Base-by-base conservation (phyloP, 2,329 filamentous ascomycete genomes). In the Pseudocercospora cruenta region DNA sequence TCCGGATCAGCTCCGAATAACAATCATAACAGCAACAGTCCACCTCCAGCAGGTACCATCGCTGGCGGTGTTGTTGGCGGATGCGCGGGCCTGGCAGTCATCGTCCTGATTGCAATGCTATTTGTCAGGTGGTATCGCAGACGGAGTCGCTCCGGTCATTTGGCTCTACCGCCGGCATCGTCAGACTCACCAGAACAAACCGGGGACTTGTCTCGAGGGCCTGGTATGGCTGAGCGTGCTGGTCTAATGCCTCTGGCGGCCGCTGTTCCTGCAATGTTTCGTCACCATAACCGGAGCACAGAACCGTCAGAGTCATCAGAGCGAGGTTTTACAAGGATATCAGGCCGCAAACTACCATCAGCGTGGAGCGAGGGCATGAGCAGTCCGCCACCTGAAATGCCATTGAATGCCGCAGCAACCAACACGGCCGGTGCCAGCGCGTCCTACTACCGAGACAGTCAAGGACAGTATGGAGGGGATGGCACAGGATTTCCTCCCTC, bases 11-110 rank as follows among this genome's bases (percentile, higher is more conserved):
- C 60, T 16, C 61, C 68, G 24, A 65, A 54, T 49, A 31, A 47
- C n/a, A 57, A 36, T 31, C 57, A 58, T 16, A 58, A 62, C n/a
- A 63, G 60, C 36, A 58, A 51, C 19, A 68, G 47, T 36, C 74
- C 78, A 21, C 76, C 82, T 6, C 79, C 80, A 53, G 86, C 84
- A 24, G 82, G 83, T 16, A 82, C 82, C 65, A 83, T 89, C 3
- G 86, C 88, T 21, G 87, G 87, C 7, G 87, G 86, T 55, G 85
- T 89, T n/a, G 81, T 90, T 26, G 87, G 87, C 16, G 87, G 87
- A 54, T 81, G 88, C 58, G 86, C 86, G 36, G 87, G 86, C 28
- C 73, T 85, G 36, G 83, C 86, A 12, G 73, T 87, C 7, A 73
- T 87, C 7, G 72, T 86, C 8, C 73, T 84, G 10, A 77, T 85